Evolutionary conservation across 2,329 filamentous ascomycete species (phyloP).

Genomic region (Pochonia chlamydosporia): DNA sequence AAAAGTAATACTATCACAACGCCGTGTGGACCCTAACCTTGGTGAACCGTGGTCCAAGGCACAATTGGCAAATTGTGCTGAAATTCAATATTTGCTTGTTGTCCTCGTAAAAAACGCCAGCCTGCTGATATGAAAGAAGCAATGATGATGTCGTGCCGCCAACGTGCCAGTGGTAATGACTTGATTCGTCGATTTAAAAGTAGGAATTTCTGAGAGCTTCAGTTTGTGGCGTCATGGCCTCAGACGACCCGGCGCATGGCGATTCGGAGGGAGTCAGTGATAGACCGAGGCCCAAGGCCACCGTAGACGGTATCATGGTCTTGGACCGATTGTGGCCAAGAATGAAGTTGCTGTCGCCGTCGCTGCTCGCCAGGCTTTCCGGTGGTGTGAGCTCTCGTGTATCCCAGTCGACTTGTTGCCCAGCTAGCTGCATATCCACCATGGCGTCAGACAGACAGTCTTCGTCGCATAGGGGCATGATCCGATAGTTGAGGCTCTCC

Average conservation of each 20-base stretch:
- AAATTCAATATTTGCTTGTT: neutral
- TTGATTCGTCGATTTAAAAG: slow-evolving; percentile 3
- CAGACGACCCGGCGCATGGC: slow-evolving; percentile 12
- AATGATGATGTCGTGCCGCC: neutral
- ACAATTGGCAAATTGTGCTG: too few species aligned
- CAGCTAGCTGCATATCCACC: slow-evolving; percentile 59
- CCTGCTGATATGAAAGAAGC: slow-evolving; percentile 5
- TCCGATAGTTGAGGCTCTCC: slow-evolving; percentile 57
- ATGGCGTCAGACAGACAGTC: slow-evolving; percentile 53
- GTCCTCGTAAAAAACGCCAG: slow-evolving; percentile 5
- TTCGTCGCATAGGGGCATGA: slow-evolving; percentile 54
- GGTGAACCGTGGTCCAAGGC: too few species aligned
- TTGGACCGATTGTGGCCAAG: slow-evolving; percentile 29
- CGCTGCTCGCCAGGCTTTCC: slow-evolving; percentile 18
- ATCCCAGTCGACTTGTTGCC: slow-evolving; percentile 21
- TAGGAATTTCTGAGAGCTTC: slow-evolving; percentile 13
- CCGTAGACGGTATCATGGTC: slow-evolving; percentile 19
- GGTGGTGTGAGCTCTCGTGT: slow-evolving; percentile 22
- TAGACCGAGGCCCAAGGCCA: slow-evolving; percentile 17
- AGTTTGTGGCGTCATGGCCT: slow-evolving; percentile 14
- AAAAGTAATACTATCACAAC: too few species aligned
- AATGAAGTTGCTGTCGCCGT: slow-evolving; percentile 21
- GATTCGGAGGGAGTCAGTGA: slow-evolving; percentile 20
- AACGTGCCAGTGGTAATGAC: neutral
- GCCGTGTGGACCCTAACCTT: too few species aligned